Evolutionary conservation across 2,329 filamentous ascomycete genomes (phyloP), one percentile per base, ranked within the genome.

Genomic region (Neocatenulostroma microsporum): DNA sequence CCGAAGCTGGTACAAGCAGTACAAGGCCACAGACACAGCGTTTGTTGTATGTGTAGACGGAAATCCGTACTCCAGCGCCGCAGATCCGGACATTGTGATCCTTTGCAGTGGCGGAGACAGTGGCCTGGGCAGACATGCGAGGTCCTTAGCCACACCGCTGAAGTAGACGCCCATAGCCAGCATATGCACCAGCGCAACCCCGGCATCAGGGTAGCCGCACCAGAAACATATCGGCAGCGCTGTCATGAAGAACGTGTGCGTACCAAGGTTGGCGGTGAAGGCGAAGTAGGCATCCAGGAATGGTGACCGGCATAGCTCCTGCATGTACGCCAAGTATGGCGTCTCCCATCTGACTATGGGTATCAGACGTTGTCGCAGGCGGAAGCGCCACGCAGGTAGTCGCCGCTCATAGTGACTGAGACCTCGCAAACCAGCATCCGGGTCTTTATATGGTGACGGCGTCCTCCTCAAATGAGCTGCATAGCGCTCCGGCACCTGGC

Each of bases 211-310:
- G 63, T 88, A 84, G 36, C 89, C 89, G 55, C 86, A 94, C 91
- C 91, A 98, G 68, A 96, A 96, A 50, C 94, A 74, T 47, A 96
- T 85, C 5, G 91, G 91, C 54, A 98, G 68, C 40, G 86, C 82
- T 49, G 94, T 74, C 88, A 96, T 96, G 70, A 95, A 98, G 68
- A 95, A 96, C 1, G 91, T 98, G 64, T 98, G 91, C 1, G 91
- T 98, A 48, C 91, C 86, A 37, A 96, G 75, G 62, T 96, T 98
- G 46, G 91, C 91, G 1, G 88, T 94, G 48, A 93, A 85, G 34
- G 91, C 89, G 63, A 98, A 98, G 68, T 95, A 98, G 45, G 85
- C 85, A 63, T 98, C 91, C 54, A 96, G 79, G 7, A 83, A 74
- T 1, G 86, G 85, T 14, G 84, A 82, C 54, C 89, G 83, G 58